Evolutionary conservation across 2,329 filamentous ascomycete species (phyloP), one percentile per base, ranked within the genome.

Genomic region (Aspergillus japonicus): DNA sequence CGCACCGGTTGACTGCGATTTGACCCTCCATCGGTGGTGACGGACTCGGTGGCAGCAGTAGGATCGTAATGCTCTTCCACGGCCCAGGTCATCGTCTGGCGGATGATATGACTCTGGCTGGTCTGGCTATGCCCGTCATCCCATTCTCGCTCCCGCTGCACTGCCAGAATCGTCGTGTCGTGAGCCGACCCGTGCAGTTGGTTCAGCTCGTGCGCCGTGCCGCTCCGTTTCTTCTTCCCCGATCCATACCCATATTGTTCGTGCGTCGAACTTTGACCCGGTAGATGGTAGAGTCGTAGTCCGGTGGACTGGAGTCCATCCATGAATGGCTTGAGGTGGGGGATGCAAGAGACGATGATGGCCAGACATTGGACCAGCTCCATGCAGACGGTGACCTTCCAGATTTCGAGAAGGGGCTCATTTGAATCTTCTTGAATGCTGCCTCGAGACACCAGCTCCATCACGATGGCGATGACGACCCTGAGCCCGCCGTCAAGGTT

Each of bases 301-400:
- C 52, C 52, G 10, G 52, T 54, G n/a, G 52, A 54, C 39, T 54
- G 52, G 2, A 54, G 21, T 12, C 52, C 52, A 47, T 54, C 52
- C 52, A 54, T 54, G 39, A 54, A 54, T 5, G 52, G 52, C 35
- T 54, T 54, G 14, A 54, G 23, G 5, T 54, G 52, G 2, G 52
- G 52, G 12, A 47, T n/a, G 16, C 35, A 54, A 5, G 52, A 35
- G 16, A 29, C 35, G 8, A 54, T 7, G 16, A 54, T 54, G 16
- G 16, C 39, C 21, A 54, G 16, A 23, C 52, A 47, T 24, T 54
- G 52, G 1, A 54, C 35, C 39, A 54, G 5, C 39, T 54, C n/a
- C 5, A 26, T 24, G 23, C 52, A 54, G 39, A 54, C 24, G 12
- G 52, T 24, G 3, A 24, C 52, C 35, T 47, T 26, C 52, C 52